Evolutionary conservation across 176 grass and related monocot species (phyloP), one percentile per base, ranked within the genome.

Genomic region (Ensete ventricosum): DNA sequence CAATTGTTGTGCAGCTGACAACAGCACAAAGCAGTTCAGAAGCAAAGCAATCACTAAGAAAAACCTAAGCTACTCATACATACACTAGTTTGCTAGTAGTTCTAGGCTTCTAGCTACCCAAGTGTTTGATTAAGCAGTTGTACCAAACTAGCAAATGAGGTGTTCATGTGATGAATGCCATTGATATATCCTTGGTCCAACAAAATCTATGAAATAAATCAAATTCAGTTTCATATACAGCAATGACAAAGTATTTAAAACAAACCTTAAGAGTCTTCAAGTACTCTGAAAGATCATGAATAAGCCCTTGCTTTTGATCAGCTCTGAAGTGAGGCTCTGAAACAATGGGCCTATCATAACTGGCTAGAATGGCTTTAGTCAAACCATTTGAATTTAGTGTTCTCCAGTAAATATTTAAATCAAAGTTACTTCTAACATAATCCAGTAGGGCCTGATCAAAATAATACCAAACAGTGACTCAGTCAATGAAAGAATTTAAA

Each of bases 341-440:
- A 53, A 65, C 27, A 65, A 77, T 77, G 27, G 75, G 60, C 0
- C 75, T 60, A 14, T 77, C 75, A 66, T 77, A 77, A 52, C 75
- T 77, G 12, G 62, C 59, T 17, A 77, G 24, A 1, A 52, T 64
- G 5, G 8, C 48, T 52, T 65, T 77, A 24, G 60, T 77, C 50
- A 77, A 24, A 16, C 75, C 75, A 67, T 77, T 65, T 64, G 48
- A 19, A 77, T 77, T 77, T 17, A 77, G 50, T 65, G 62, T 77
- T 64, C 50, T 63, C 75, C 62, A 77, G 62, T 77, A 77, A 26
- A 66, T 50, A 54, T 53, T 65, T 21, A 77, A 66, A 66, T 77
- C 75, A 77, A 66, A 77, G 20, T 66, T 66, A 65, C 75, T 77
- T 54, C 53, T 77, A 23, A 50, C 21, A 53, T 77, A 77, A 77